Evolutionary conservation across 352 stramenopile genomes (phyloP).

Genomic region (Globisporangium parvum): DNA sequence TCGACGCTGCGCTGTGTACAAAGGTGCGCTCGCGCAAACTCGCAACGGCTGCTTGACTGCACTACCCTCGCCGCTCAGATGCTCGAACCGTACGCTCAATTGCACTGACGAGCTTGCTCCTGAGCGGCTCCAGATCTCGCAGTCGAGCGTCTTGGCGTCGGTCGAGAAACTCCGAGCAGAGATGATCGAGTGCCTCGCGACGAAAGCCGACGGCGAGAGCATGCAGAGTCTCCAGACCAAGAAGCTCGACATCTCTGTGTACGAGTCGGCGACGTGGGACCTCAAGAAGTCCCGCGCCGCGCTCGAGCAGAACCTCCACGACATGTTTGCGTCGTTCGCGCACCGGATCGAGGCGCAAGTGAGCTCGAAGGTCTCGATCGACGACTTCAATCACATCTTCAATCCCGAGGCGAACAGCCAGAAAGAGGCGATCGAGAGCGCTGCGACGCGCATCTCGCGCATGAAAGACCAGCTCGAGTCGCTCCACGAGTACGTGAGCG

Average conservation of each 20-base stretch:
- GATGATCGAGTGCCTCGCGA: conserved; percentile 20
- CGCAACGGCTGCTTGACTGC: too few relatives aligned
- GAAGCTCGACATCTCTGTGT: conserved; percentile 63
- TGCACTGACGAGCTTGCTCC: background rate
- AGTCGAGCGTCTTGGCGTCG: conserved; percentile 26
- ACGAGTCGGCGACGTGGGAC: conserved; percentile 44
- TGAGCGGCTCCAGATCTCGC: conserved; percentile 21
- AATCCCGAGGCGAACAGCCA: conserved; percentile 44
- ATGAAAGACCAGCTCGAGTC: conserved; percentile 50
- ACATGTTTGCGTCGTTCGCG: conserved; percentile 56
- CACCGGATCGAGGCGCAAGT: conserved; percentile 47
- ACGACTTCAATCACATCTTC: conserved; percentile 68
- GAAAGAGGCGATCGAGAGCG: conserved; percentile 38
- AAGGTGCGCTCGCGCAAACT: conserved; percentile 13
- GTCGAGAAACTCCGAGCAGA: conserved; percentile 31
- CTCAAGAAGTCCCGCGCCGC: conserved; percentile 41
- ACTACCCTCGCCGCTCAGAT: too few relatives aligned
- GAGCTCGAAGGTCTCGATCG: conserved; percentile 40
- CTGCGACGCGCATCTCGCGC: conserved; percentile 33
- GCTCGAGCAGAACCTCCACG: conserved; percentile 51
- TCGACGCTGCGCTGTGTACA: conserved; percentile 55
- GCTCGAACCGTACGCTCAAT: too few relatives aligned
- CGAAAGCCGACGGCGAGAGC: conserved; percentile 35
- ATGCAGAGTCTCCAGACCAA: conserved; percentile 32
- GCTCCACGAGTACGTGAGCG: conserved; percentile 37